A percentile compares a stretch with the other conserved stretches of the same genome.
These are phyloP conservation scores for Aspergillus fischeri DNA, from an alignment of 2,329 filamentous ascomycete genomes.

Conservation along the genomic window DNA sequence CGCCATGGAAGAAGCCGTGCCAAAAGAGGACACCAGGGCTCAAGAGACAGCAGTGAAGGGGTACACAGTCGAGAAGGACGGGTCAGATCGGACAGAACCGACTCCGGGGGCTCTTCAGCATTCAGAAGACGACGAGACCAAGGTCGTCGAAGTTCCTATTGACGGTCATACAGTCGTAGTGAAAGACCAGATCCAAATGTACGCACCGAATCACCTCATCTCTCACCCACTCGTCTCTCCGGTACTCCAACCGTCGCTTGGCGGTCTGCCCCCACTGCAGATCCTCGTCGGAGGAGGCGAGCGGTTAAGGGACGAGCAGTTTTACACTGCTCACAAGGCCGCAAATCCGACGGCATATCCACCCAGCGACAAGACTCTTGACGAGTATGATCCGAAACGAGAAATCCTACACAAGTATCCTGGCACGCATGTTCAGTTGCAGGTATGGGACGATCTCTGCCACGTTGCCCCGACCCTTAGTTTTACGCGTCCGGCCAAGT, in stretches of 20 bases:
- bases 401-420: slow-evolving; percentile 60
- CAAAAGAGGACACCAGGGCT: slow-evolving; percentile 15
- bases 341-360: slow-evolving; percentile 76
- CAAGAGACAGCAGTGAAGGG: slow-evolving; percentile 31
- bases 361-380: slow-evolving; percentile 60
- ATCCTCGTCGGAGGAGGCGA: slow-evolving; percentile 87
- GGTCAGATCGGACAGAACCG: slow-evolving; percentile 8
- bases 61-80: slow-evolving; percentile 22
- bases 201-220: slow-evolving; percentile 77
- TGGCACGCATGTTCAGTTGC: slow-evolving; percentile 86
- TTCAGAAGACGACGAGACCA: slow-evolving; percentile 18
- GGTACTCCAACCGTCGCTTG: slow-evolving; percentile 79
- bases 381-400: slow-evolving; percentile 56
- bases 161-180: slow-evolving; percentile 68
- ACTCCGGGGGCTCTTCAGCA: slow-evolving; percentile 22
- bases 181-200: slow-evolving; percentile 89
- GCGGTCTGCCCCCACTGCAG: slow-evolving; percentile 81
- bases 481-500: slow-evolving; percentile 92
- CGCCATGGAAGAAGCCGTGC: slow-evolving; percentile 17
- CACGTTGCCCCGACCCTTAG: slow-evolving; percentile 91
- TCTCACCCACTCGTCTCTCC: slow-evolving; percentile 88
- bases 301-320: slow-evolving; percentile 86
- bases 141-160: slow-evolving; percentile 61
- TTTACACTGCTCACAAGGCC: slow-evolving; percentile 91
- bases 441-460: slow-evolving; percentile 94